Evolutionary conservation across 1,139 yeast genomes (phyloP).

Genomic region (Kodamaea derodonti): DNA sequence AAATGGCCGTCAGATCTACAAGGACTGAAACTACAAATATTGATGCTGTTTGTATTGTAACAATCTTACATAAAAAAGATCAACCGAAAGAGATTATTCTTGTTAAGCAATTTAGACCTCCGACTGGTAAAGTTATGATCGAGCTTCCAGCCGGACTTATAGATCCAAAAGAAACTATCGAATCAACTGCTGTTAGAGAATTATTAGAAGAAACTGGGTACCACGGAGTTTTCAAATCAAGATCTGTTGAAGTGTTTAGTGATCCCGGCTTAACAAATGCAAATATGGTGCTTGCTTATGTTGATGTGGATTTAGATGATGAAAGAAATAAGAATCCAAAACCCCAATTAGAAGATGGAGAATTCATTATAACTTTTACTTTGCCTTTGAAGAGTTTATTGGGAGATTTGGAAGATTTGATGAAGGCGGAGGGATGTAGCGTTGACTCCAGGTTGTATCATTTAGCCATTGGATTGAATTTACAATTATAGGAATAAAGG

Average conservation of each 20-base stretch:
- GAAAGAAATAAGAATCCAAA: constrained; percentile 64
- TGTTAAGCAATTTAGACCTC: constrained; percentile 90
- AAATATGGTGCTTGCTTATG: constrained; percentile 74
- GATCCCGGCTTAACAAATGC: constrained; percentile 97
- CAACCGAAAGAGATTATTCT: constrained; percentile 54
- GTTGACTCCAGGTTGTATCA: constrained; percentile 87
- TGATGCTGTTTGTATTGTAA: constrained; percentile 89
- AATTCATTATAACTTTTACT: constrained; percentile 77
- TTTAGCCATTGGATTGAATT: constrained; percentile 65
- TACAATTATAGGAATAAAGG: constrained; percentile 3
- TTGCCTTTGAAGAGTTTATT: constrained; percentile 62
- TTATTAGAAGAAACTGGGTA: constrained; percentile 91
- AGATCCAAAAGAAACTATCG: constrained; percentile 78
- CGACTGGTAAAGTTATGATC: constrained; percentile 79
- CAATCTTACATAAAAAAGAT: constrained; percentile 54
- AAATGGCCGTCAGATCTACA: constrained; percentile 82
- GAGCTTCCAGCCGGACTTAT: constrained; percentile 95
- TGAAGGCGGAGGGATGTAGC: constrained; percentile 57
- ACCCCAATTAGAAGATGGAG: constrained; percentile 80
- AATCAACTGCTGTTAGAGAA: constrained; percentile 81
- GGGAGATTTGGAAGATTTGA: constrained; percentile 48
- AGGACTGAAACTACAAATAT: constrained; percentile 61
- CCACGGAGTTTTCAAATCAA: constrained; percentile 53
- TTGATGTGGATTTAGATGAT: constrained; percentile 67
- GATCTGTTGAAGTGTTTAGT: constrained; percentile 54